phyloP scores from a whole-genome alignment of 2,329 filamentous ascomycete species.

The Ascochyta koolunga region DNA sequence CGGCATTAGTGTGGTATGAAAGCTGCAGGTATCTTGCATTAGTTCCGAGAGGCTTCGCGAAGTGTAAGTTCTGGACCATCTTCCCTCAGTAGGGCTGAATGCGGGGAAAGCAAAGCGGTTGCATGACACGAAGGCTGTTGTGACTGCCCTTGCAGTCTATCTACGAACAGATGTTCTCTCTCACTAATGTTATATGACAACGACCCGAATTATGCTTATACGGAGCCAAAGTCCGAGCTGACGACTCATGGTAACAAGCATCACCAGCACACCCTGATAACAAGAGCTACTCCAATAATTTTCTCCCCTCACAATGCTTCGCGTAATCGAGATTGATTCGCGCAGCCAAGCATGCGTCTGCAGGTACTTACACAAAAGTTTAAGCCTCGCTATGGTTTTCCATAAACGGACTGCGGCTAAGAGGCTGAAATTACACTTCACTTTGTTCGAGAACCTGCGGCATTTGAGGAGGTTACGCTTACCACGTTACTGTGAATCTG shows the following conservation, averaged over 20 bases:
- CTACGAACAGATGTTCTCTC: no score
- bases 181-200: no score
- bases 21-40: not conserved
- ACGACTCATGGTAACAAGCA: not conserved
- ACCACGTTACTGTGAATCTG: not conserved
- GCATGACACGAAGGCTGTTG: not conserved
- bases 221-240: not conserved
- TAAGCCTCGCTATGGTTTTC: not conserved
- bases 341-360: not conserved
- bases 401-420: not conserved
- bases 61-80: not conserved
- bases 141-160: not conserved
- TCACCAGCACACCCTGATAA: not conserved
- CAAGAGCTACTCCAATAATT: no score
- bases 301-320: not conserved
- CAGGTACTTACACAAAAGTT: not conserved
- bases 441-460: not conserved
- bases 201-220: no score
- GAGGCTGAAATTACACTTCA: not conserved
- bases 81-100: not conserved
- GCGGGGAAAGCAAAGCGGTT: not conserved
- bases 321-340: not conserved
- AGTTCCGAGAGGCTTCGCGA: not conserved
- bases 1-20: not conserved
- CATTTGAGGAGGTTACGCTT: not conserved